phyloP scores from a whole-genome alignment of 345 rosid genomes.

The Limnanthes douglasii region DNA sequence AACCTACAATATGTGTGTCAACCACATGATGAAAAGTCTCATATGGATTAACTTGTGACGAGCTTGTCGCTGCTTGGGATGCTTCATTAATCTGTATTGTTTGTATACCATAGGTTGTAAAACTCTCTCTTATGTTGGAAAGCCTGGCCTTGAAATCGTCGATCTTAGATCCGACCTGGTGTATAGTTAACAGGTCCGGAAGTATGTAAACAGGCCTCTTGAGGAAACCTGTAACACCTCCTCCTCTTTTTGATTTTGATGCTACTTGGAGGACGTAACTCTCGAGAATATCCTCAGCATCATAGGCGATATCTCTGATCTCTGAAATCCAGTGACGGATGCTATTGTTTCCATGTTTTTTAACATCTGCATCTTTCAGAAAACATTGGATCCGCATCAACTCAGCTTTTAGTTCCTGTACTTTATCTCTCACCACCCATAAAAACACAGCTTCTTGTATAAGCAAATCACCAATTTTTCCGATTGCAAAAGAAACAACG shows the following conservation, averaged over 20 bases:
- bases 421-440: slow-evolving; percentile 9
- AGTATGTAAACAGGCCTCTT: slow-evolving; percentile 6
- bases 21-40: slow-evolving; percentile 16
- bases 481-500: slow-evolving; percentile 13
- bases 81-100: no score
- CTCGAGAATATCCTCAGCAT: slow-evolving; percentile 20
- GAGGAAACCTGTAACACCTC: slow-evolving; percentile 5
- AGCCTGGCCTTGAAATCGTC: slow-evolving; percentile 17
- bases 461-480: slow-evolving; percentile 14
- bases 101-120: slow-evolving; percentile 20
- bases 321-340: slow-evolving; percentile 17
- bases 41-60: slow-evolving; percentile 11
- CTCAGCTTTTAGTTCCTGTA: slow-evolving; percentile 15
- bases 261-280: slow-evolving; percentile 10
- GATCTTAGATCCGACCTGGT: slow-evolving; percentile 8
- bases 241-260: slow-evolving; percentile 6
- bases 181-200: slow-evolving; percentile 6
- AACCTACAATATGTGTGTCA: slow-evolving; percentile 28
- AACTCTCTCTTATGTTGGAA: slow-evolving; percentile 14
- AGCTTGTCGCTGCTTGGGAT: slow-evolving; percentile 6
- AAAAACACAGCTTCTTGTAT: slow-evolving; percentile 8
- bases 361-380: slow-evolving; percentile 19
- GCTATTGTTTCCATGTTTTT: slow-evolving; percentile 15
- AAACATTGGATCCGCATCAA: slow-evolving; percentile 18
- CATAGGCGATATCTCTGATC: slow-evolving; percentile 17